Base-by-base conservation (phyloP, 495 filamentous ascomycete genomes). In the Aspergillus diversus region DNA sequence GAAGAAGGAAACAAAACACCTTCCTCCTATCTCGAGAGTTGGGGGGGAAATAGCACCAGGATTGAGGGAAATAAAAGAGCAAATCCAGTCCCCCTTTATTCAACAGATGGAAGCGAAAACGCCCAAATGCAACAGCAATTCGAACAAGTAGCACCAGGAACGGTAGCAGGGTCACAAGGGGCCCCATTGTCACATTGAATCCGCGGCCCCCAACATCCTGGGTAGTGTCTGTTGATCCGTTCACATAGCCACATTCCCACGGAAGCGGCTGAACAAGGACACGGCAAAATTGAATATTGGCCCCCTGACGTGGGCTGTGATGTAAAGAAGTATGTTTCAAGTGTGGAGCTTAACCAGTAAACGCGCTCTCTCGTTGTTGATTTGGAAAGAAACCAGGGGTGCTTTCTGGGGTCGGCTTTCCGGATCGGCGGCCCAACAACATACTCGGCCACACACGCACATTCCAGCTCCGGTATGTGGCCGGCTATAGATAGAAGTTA, bases 401-500 rank as follows among this genome's bases (percentile, higher is more conserved):
- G 9, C 11, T 50, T 11, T 50, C 47, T 27, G n/a, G 11, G 48
- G 42, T n/a, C 55, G 48, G 55, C 5, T 43, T 43, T 43, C 11
- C 39, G 39, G 33, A 34, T 33, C 51, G 21, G 32, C 51, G 8
- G 15, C 7, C 48, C 34, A 39, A 35, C 58, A 60, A 35, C 58
- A 60, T 60, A 35, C 34, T 35, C 11, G 21, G 57, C 21, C 27
- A 37, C 34, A 60, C 49, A 48, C 17, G 31, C n/a, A 54, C 51
- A 55, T 61, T 61, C 59, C 51, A 21, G n/a, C 39, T 27, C 9
- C 16, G 59, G 59, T 46, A 61, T 61, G 50, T 37, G 27, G 17
- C 11, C 4, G 39, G 47, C 47, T 27, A 27, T n/a, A 50, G 47
- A 50, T 17, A 50, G 47, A 11, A 50, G 21, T 27, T 27, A 1